Evolutionary conservation across 169 alveolate genomes (phyloP).

Genomic region (Theileria equi): DNA sequence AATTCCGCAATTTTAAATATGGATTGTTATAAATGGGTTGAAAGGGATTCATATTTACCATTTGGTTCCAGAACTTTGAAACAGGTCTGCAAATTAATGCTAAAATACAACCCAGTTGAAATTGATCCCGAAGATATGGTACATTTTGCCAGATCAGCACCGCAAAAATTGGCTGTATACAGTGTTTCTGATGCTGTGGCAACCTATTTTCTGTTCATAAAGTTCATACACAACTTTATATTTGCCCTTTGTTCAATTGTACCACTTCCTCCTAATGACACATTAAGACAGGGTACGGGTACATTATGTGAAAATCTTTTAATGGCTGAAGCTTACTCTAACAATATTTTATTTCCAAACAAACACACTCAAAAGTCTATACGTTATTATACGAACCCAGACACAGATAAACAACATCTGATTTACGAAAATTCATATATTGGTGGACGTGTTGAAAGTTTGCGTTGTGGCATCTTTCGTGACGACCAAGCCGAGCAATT

Average conservation of each 20-base stretch:
- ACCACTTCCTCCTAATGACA: constrained; percentile 95
- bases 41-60: constrained; percentile 98
- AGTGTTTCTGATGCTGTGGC: constrained; percentile 99
- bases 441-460: constrained; percentile 97
- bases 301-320: constrained; percentile 97
- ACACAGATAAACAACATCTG: constrained; percentile 67
- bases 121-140: constrained; percentile 99
- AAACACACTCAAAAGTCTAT: constrained; percentile 88
- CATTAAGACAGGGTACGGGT: constrained; percentile 98
- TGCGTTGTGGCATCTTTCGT: constrained; percentile 94
- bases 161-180: constrained; percentile 96
- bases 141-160: constrained; percentile 88
- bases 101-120: constrained; percentile 98
- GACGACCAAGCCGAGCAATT: constrained; percentile 93
- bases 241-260: constrained; percentile 96
- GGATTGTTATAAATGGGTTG: constrained; percentile 99
- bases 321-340: constrained; percentile 96
- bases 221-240: constrained; percentile 96
- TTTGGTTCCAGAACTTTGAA: constrained; percentile 88
- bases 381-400: constrained; percentile 70
- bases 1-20: constrained; percentile 90
- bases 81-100: constrained; percentile 96
- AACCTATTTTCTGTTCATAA: constrained; percentile 95
- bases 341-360: constrained; percentile 94
- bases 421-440: constrained; percentile 84